phyloP scores from a whole-genome alignment of 768 basidiomycete species.

The Psilocybe tampanensis region DNA sequence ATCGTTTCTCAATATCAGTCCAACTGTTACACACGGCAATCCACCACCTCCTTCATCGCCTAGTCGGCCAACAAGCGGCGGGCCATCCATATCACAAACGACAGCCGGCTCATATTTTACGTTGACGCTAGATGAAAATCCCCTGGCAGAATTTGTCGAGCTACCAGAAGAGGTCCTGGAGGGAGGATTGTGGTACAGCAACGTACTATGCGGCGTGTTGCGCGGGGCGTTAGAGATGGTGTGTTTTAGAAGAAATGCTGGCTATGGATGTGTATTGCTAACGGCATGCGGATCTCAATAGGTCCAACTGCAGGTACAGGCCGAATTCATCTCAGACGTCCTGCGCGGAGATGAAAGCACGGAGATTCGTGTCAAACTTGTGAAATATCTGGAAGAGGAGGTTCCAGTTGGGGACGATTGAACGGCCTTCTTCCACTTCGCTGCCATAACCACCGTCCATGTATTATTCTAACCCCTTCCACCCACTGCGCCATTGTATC shows the following conservation, averaged over 20 bases:
- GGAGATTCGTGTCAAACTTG: slow-evolving; percentile 87
- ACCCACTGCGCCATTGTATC: slow-evolving; percentile 1
- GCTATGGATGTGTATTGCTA: not conserved
- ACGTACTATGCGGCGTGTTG: slow-evolving; percentile 92
- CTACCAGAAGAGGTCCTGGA: slow-evolving; percentile 91
- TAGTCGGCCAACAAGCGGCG: slow-evolving; percentile 42
- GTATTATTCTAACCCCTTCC: slow-evolving; percentile 2
- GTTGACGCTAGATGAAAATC: slow-evolving; percentile 93
- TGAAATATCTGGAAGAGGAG: slow-evolving; percentile 96
- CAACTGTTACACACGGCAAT: slow-evolving; percentile 71
- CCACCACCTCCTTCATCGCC: slow-evolving; percentile 54
- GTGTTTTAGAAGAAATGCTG: slow-evolving; percentile 19
- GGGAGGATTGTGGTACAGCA: slow-evolving; percentile 96
- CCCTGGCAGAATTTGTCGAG: slow-evolving; percentile 95
- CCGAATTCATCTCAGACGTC: slow-evolving; percentile 86
- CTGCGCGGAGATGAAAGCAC: slow-evolving; percentile 93
- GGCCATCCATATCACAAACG: slow-evolving; percentile 39
- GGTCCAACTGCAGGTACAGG: slow-evolving; percentile 97
- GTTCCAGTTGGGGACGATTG: slow-evolving; percentile 92
- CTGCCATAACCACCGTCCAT: not conserved
- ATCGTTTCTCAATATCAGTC: slow-evolving; percentile 92
- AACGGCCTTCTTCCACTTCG: slow-evolving; percentile 13
- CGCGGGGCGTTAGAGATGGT: slow-evolving; percentile 98
- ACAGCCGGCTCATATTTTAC: slow-evolving; percentile 67
- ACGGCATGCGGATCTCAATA: slow-evolving; percentile 28